Percentiles rank a stretch among this genome's conserved stretches.
Evolutionary conservation across 495 filamentous ascomycete genomes (phyloP).

Genomic region (Pseudomonodictys pantanalensis): DNA sequence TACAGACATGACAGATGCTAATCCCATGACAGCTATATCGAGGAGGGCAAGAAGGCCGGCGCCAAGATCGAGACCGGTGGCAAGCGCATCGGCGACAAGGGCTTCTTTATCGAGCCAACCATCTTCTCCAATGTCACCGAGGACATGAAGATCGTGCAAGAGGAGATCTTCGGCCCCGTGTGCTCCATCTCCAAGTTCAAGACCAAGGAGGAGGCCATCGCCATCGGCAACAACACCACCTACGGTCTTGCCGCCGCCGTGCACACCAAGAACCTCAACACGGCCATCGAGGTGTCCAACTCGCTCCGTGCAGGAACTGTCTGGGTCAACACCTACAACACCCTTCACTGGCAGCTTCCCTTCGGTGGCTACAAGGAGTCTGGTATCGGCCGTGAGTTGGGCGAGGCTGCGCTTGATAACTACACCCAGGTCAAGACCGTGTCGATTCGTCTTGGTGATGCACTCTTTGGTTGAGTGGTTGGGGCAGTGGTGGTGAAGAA

Average conservation of each 20-base stretch:
- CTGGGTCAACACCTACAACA: constrained; percentile 94
- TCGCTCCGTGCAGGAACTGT: constrained; percentile 83
- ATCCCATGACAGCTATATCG: constrained; percentile 64
- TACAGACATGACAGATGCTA: not conserved
- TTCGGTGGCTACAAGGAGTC: constrained; percentile 94
- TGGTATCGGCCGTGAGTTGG: constrained; percentile 91
- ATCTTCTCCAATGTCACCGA: constrained; percentile 86
- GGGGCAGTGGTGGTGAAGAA: not conserved
- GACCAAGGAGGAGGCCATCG: constrained; percentile 79
- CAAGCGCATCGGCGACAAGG: constrained; percentile 81
- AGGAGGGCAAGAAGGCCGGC: constrained; percentile 81
- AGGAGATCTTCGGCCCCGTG: constrained; percentile 98
- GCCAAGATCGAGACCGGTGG: constrained; percentile 84
- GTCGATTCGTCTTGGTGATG: constrained; percentile 60
- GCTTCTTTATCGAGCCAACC: constrained; percentile 97
- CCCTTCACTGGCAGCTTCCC: constrained; percentile 74
- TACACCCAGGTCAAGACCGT: constrained; percentile 83
- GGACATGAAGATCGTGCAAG: constrained; percentile 98
- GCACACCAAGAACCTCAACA: constrained; percentile 92
- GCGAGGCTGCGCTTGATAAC: constrained; percentile 87
- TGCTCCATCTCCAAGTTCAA: constrained; percentile 93
- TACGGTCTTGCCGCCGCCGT: constrained; percentile 85
- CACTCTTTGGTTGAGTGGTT: constrained; percentile 54
- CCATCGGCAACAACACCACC: constrained; percentile 72
- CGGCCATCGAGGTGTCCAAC: constrained; percentile 84